A percentile compares a stretch with the other conserved stretches of the same genome.
Conservation (phyloP, 2,329 filamentous ascomycete genomes). For the Blastomyces parvus region DNA sequence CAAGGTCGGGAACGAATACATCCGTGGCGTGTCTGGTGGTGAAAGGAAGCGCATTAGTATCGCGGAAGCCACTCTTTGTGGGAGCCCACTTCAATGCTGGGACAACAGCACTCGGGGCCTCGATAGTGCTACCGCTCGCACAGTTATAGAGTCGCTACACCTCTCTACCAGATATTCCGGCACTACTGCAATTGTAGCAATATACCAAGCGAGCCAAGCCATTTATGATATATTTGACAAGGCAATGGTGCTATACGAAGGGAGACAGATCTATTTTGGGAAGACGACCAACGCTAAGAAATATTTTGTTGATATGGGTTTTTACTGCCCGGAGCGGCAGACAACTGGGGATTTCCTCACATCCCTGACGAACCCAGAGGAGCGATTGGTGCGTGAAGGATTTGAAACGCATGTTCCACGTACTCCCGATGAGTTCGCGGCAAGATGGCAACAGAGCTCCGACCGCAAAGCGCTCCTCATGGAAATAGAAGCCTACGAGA, state of each 20-base stretch:
- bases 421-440: constrained; percentile 60
- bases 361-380: constrained; percentile 70
- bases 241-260: constrained; percentile 69
- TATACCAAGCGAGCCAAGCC: constrained; percentile 78
- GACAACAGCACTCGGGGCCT: constrained; percentile 64
- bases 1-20: constrained; percentile 70
- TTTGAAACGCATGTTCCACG: constrained; percentile 44
- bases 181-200: constrained; percentile 72
- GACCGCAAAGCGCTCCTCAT: constrained; percentile 35
- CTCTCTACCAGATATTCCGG: constrained; percentile 76
- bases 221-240: constrained; percentile 72
- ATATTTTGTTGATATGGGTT: constrained; percentile 71
- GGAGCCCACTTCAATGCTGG: constrained; percentile 63
- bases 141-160: constrained; percentile 60
- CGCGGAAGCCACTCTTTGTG: constrained; percentile 70
- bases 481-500: constrained; percentile 39
- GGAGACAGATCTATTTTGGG: constrained; percentile 67
- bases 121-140: constrained; percentile 58
- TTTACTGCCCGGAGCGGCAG: constrained; percentile 62
- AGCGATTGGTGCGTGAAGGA: constrained; percentile 63
- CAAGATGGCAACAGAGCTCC: constrained; percentile 46
- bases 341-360: constrained; percentile 70
- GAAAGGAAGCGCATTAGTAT: constrained; percentile 75
- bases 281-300: constrained; percentile 55
- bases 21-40: constrained; percentile 70